Evolutionary conservation across 495 filamentous ascomycete genomes (phyloP).

Genomic region (Hypomontagnella monticulosa): DNA sequence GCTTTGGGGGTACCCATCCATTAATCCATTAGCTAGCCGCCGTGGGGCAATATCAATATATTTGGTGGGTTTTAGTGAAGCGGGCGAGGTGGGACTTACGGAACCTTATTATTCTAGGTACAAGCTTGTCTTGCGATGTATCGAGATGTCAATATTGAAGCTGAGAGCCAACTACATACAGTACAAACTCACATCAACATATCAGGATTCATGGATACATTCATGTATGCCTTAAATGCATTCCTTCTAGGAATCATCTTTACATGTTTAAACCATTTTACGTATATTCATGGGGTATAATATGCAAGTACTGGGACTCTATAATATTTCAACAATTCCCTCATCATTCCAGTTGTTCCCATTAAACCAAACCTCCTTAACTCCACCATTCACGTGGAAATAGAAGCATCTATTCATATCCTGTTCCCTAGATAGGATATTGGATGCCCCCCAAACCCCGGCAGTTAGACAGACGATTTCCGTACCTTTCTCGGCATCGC

Average conservation of each 20-base stretch:
- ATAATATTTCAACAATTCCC: conserved; percentile 14
- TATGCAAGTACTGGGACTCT: not conserved
- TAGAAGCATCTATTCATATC: conserved; percentile 36
- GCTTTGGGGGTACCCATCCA: not conserved
- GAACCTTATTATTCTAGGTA: too few relatives aligned
- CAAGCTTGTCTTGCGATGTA: too few relatives aligned
- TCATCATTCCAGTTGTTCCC: conserved; percentile 21
- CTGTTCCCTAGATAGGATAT: conserved; percentile 23
- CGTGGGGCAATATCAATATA: conserved; percentile 5
- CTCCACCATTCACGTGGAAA: conserved; percentile 5
- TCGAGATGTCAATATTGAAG: too few relatives aligned
- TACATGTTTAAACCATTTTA: too few relatives aligned
- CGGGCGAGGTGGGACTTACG: too few relatives aligned
- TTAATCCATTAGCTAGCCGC: conserved; percentile 3
- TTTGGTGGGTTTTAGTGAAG: too few relatives aligned
- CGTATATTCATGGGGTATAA: too few relatives aligned
- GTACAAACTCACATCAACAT: too few relatives aligned
- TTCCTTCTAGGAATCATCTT: too few relatives aligned
- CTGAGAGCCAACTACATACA: too few relatives aligned
- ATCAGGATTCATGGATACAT: too few relatives aligned
- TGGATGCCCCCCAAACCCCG: conserved; percentile 4
- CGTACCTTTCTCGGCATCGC: conserved; percentile 12
- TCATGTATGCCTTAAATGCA: too few relatives aligned
- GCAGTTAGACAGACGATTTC: conserved; percentile 31
- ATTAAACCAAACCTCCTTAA: conserved; percentile 39